A percentile compares a stretch with the other conserved stretches of the same genome.
Conservation (phyloP, 495 filamentous ascomycete species). For the Parathielavia hyrcaniae region DNA sequence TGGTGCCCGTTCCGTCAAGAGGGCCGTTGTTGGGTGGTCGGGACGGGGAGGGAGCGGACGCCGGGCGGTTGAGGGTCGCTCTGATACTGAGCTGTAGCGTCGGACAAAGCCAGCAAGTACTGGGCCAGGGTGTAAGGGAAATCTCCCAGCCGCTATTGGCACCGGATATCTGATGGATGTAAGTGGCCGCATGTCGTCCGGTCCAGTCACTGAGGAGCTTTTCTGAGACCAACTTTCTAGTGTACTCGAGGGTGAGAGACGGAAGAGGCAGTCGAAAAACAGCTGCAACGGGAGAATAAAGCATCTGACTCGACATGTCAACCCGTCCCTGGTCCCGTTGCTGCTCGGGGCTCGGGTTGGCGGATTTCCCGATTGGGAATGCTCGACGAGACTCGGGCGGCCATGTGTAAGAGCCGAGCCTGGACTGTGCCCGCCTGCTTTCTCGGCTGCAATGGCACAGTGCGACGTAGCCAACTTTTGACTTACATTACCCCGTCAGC, state of each 20-base stretch:
- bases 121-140: not conserved
- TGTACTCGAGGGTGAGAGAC: not conserved
- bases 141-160: not conserved
- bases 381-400: not conserved
- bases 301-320: too few relatives aligned
- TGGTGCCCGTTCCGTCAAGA: conserved; percentile 79
- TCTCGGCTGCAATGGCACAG: not conserved
- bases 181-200: not conserved
- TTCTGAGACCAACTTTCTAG: not conserved
- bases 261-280: not conserved
- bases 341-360: not conserved
- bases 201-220: not conserved
- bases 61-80: conserved; percentile 37
- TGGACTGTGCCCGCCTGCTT: not conserved
- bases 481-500: not conserved
- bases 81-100: conserved; percentile 29
- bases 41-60: conserved; percentile 34
- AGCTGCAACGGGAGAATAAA: too few relatives aligned
- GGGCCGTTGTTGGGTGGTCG: conserved; percentile 59
- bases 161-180: not conserved
- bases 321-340: not conserved
- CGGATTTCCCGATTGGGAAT: not conserved
- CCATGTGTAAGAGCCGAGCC: not conserved
- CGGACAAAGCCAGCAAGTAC: not conserved
- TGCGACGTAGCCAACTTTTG: not conserved